phyloP scores from a whole-genome alignment of 176 grass and related monocot genomes.

The Raddia guianensis region DNA sequence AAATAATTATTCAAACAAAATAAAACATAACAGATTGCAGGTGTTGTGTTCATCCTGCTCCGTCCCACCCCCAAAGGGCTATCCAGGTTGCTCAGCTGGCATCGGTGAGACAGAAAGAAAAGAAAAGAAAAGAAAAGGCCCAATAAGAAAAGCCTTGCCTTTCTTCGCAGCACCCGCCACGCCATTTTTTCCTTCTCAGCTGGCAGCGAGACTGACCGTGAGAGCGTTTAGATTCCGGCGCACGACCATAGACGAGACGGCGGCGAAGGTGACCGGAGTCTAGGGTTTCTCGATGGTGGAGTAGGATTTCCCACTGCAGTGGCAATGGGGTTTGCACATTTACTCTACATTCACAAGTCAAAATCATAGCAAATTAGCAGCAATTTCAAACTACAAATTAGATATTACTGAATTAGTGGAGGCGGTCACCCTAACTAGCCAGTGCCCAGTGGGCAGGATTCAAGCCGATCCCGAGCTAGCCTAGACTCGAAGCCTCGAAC shows the following conservation, averaged over 20 bases:
- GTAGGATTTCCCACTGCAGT: too few relatives aligned
- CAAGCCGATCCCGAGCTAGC: too few relatives aligned
- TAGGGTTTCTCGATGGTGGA: neutral
- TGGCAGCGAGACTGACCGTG: neutral
- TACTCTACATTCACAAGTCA: too few relatives aligned
- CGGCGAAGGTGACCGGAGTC: slow-evolving; percentile 18
- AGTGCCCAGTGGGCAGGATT: too few relatives aligned
- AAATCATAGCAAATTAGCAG: too few relatives aligned
- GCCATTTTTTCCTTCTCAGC: slow-evolving; percentile 46
- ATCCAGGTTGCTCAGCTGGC: too few relatives aligned
- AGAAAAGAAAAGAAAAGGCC: neutral
- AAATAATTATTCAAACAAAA: neutral
- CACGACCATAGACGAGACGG: neutral
- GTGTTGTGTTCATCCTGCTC: neutral
- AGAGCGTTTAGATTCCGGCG: slow-evolving; percentile 5
- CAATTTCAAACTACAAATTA: too few relatives aligned
- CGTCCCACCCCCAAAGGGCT: neutral
- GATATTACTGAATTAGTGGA: too few relatives aligned
- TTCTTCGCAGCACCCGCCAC: slow-evolving; percentile 56
- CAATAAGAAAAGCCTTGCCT: slow-evolving; percentile 25
- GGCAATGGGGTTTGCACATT: too few relatives aligned
- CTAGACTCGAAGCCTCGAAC: too few relatives aligned
- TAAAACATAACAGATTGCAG: neutral
- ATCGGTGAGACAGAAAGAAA: neutral
- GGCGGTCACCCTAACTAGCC: too few relatives aligned